Conservation (phyloP, 352 stramenopile species). For the Globisporangium abappressorium region DNA sequence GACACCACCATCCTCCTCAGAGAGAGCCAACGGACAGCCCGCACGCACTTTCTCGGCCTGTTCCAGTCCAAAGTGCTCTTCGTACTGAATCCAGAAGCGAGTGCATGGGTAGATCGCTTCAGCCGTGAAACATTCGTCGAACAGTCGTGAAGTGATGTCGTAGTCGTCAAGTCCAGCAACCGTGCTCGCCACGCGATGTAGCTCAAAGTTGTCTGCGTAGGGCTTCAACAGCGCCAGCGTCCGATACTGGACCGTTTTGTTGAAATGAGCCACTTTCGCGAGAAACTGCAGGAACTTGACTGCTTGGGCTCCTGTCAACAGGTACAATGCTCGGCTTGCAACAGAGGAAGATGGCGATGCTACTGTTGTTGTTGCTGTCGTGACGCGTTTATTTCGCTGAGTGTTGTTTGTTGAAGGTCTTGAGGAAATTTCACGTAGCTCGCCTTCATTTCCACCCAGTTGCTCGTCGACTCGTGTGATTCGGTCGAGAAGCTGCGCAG, state of each 20-base stretch:
- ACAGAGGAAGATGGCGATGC: constrained; percentile 16
- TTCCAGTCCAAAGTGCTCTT: constrained; percentile 38
- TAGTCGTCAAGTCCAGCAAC: constrained; percentile 46
- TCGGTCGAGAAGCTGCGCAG: constrained; percentile 54
- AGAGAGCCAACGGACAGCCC: not conserved
- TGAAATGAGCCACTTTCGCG: constrained; percentile 62
- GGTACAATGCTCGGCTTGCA: constrained; percentile 39
- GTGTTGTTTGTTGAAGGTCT: constrained; percentile 6
- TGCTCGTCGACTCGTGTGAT: constrained; percentile 32
- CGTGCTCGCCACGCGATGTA: constrained; percentile 50
- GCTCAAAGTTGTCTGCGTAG: constrained; percentile 37
- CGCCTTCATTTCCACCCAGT: not conserved
- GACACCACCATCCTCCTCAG: not conserved
- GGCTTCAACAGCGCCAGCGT: constrained; percentile 43
- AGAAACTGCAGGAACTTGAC: constrained; percentile 71
- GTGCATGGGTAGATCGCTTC: constrained; percentile 22
- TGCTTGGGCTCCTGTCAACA: constrained; percentile 53
- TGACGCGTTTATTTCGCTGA: not conserved
- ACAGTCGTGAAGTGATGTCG: constrained; percentile 34
- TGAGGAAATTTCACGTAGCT: not conserved
- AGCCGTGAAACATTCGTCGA: constrained; percentile 31
- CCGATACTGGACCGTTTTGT: constrained; percentile 42
- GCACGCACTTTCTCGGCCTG: constrained; percentile 18
- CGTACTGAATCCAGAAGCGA: constrained; percentile 58
- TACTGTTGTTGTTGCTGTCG: not conserved